Base-by-base conservation (phyloP, 129 eudicot species). In the Helianthus annuus region DNA sequence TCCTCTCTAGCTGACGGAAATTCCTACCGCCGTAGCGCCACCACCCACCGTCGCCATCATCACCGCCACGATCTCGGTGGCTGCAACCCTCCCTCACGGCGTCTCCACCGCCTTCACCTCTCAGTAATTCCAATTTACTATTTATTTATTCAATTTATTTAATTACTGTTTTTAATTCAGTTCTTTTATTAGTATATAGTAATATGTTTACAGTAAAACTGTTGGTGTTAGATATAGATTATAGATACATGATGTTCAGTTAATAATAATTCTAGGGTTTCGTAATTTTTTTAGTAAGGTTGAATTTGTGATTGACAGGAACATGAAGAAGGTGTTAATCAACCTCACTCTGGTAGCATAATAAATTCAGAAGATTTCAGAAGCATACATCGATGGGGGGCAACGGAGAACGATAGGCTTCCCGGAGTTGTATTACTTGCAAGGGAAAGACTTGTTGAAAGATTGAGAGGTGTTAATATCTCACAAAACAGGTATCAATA, bases 351-450 rank as follows among this genome's bases (percentile, higher is more conserved):
- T 14, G 86, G 78, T 14, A 74, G 85, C 52, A 66, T 74, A 32
- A 78, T 51, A 48, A 68, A 74, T 52, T 79, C 81, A 13, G 93
- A 78, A 29, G 82, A 53, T 76, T 75, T 53, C 22, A 62, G 64
- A 57, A 83, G 64, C 66, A 73, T 78, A 14, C 84, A 66, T n/a
- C 53, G 94, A 49, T 74, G 85, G 82, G 84, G 88, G 4, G 61
- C 74, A 8, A 29, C 69, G 16, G 82, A 76, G 9, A 83, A 70
- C 72, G 91, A 87, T 56, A 72, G 95, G 86, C 96, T 92, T 80
- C 98, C 98, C 12, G 90, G 96, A 82, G 87, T 84, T 29, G 98
- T 92, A 11, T 75, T 89, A 56, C 96, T 85, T 73, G 98, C 98
- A 40, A 89, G 93, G 79, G 98, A 92, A 83, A 87, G 98, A 62